Evolutionary conservation across 2,329 filamentous ascomycete genomes (phyloP), one percentile per base, ranked within the genome.

Genomic region (Apiospora sp.): DNA sequence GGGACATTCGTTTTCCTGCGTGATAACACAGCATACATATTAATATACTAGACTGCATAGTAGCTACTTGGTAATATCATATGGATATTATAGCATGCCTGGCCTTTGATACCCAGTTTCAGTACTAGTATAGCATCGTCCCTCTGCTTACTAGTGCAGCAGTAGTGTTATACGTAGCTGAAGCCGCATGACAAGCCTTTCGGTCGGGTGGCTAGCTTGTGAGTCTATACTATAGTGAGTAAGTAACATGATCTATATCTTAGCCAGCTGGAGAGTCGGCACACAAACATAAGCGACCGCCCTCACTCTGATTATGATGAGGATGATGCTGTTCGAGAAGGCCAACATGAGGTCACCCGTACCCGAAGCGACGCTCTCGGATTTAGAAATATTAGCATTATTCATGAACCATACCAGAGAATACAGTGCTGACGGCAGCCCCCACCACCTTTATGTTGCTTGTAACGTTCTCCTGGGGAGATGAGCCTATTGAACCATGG

Each of bases 351-450:
- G 19, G 58, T 37, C 54, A 19, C 30, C 30, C 54, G 30, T 4
- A 22, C 54, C 22, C 58, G 34, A 64, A 41, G 34, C 58, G 30
- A 64, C 30, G 19, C 19, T 34, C 27, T 61, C 54, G 54, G 54
- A 61, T 61, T 61, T 61, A 61, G 49, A 27, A 49, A 51, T 58
- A 19, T 58, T 64, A 13, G 4, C 12, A 64, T 37, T 64, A n/a
- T 37, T 41, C 58, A 64, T n/a, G 58, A 64, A 64, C 58, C 58
- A 41, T 64, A 41, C 13, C 58, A 64, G 19, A 64, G 22, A 41
- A 64, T 64, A 64, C 58, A 64, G 58, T 64, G 58, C 58, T 64
- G 58, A 64, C 58, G 34, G 58, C 58, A 64, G 58, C 58, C 58
- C 58, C 58, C 58, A 64, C 58, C 58, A 64, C 58, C 58, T n/a